phyloP scores from a whole-genome alignment of 139 green algal species.

The Coccomyxa sp. region DNA sequence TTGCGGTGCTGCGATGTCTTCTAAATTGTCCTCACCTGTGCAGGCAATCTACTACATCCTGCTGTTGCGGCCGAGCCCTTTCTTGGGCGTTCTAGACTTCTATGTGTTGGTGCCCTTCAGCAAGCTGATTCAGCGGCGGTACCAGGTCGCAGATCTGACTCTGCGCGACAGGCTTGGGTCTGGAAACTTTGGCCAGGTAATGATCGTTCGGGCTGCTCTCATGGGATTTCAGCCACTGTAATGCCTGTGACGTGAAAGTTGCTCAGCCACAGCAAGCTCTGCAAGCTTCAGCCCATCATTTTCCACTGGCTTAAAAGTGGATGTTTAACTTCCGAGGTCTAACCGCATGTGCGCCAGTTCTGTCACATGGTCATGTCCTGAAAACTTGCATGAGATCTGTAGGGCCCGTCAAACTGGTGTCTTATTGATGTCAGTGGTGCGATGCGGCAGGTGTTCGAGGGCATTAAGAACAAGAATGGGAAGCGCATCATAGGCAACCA shows the following conservation, averaged over 20 bases:
- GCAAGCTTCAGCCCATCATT: too few species aligned
- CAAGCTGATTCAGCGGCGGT: constrained; percentile 36
- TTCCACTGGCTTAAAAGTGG: too few species aligned
- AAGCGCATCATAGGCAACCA: constrained; percentile 22
- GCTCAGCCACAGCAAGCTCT: too few species aligned
- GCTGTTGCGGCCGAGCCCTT: constrained; percentile 34
- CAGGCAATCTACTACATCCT: constrained; percentile 21
- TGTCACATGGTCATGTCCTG: too few species aligned
- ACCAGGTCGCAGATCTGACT: constrained; percentile 40
- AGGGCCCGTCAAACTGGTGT: background rate
- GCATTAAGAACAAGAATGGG: constrained; percentile 28
- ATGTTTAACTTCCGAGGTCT: too few species aligned
- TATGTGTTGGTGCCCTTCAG: constrained; percentile 61
- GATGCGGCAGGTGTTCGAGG: constrained; percentile 55
- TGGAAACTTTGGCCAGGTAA: constrained; percentile 87
- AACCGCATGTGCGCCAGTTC: too few species aligned
- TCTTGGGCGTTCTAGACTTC: constrained; percentile 71
- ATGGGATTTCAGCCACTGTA: too few species aligned
- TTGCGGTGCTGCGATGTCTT: too few species aligned
- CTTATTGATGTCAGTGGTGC: background rate
- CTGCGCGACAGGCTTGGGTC: constrained; percentile 66
- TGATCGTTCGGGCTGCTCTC: too few species aligned
- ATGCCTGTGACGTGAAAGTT: too few species aligned
- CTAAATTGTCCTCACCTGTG: too few species aligned
- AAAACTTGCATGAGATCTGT: background rate